A percentile compares a stretch with the other conserved stretches of the same genome.
Conservation (phyloP, 2,329 filamentous ascomycete genomes). For the Fusarium euwallaceae region DNA sequence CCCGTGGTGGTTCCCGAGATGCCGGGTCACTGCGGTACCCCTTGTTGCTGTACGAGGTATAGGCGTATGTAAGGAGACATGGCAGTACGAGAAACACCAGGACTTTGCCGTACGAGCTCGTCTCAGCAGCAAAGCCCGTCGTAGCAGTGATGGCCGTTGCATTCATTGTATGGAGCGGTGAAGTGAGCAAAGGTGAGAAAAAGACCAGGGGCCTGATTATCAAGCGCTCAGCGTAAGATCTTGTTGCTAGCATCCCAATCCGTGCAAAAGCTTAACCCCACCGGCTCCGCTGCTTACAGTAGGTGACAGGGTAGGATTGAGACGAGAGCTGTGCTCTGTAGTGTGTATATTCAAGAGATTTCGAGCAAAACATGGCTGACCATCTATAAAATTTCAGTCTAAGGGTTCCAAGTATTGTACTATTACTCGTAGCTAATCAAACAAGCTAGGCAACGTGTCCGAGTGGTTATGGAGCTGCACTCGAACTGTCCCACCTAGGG, state of each 20-base stretch:
- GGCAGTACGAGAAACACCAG: not conserved
- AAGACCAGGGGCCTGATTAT: not conserved
- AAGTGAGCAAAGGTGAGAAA: not conserved
- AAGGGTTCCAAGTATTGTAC: not conserved
- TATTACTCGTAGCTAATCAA: not conserved
- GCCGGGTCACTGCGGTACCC: not conserved
- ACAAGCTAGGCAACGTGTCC: no score
- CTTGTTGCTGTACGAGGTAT: slow-evolving; percentile 14
- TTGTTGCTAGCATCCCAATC: not conserved
- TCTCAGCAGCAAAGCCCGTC: not conserved
- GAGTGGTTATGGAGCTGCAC: no score
- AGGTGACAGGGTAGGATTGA: not conserved
- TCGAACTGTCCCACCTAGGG: no score
- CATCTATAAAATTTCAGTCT: not conserved
- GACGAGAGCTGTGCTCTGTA: not conserved
- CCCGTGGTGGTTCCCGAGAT: slow-evolving; percentile 21
- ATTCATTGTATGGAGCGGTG: slow-evolving; percentile 20
- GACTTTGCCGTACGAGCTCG: not conserved
- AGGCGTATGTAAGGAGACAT: slow-evolving; percentile 24
- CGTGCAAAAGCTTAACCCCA: not conserved
- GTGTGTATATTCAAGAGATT: not conserved
- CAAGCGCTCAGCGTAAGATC: not conserved
- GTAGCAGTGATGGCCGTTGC: not conserved
- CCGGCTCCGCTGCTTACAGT: not conserved
- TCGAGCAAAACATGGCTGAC: not conserved